These are phyloP conservation scores for Chenopodium berlandieri DNA, from an alignment of 148 eudicot species.

Conservation along the genomic window DNA sequence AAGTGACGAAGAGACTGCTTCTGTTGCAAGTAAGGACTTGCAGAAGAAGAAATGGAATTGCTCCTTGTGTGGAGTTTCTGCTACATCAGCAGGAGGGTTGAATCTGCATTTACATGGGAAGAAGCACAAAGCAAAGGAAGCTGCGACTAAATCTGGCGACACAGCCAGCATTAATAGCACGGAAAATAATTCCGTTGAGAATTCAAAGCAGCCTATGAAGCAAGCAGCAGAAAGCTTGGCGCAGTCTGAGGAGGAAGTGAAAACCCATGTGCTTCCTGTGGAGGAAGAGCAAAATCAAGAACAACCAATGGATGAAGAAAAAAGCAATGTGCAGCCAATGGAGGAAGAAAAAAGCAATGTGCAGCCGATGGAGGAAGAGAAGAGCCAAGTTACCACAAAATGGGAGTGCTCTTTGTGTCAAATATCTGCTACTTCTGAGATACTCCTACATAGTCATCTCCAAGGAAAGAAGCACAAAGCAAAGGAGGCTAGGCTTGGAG, in stretches of 20 bases:
- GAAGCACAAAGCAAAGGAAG: constrained; percentile 36
- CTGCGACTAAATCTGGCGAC: constrained; percentile 14
- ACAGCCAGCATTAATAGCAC: not conserved
- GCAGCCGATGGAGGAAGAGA: not conserved
- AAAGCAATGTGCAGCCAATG: not conserved
- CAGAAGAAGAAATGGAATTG: constrained; percentile 27
- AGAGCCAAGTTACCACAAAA: constrained; percentile 9
- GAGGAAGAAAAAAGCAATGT: not conserved
- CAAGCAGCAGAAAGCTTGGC: not conserved
- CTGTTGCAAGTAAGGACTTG: constrained; percentile 3
- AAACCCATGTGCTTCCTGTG: not conserved
- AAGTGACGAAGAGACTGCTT: constrained; percentile 18
- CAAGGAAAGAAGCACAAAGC: constrained; percentile 42
- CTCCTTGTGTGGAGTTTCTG: constrained; percentile 32
- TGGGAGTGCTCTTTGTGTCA: constrained; percentile 38
- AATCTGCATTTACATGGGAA: constrained; percentile 34
- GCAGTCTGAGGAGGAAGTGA: not conserved
- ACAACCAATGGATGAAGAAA: not conserved
- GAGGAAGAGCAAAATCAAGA: not conserved
- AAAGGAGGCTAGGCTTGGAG: constrained; percentile 31
- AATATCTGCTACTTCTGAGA: constrained; percentile 23
- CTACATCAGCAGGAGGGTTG: constrained; percentile 32
- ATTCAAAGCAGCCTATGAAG: not conserved
- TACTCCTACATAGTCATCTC: constrained; percentile 22
- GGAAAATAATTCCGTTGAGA: not conserved